Conservation (phyloP, 805 yeast genomes). For the Lipomyces sp. region DNA sequence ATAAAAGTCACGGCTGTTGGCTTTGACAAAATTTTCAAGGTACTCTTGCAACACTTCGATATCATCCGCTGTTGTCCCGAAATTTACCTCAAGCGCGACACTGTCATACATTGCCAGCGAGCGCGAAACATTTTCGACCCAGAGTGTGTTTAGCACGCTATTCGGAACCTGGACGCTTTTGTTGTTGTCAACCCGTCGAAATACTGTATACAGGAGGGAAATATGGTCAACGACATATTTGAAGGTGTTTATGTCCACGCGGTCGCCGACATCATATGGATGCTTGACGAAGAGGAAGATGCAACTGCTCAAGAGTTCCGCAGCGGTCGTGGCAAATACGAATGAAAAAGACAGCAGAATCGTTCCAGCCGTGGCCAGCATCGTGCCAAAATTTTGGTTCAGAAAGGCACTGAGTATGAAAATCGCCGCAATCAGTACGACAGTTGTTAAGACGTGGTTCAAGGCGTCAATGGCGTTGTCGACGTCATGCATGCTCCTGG, state of each 20-base stretch:
- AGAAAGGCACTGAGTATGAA: constrained; percentile 50
- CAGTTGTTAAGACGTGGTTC: constrained; percentile 46
- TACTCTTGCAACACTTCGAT: constrained; percentile 43
- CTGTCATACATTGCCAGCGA: constrained; percentile 40
- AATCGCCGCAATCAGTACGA: constrained; percentile 45
- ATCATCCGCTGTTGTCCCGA: constrained; percentile 44
- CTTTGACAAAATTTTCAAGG: constrained; percentile 43
- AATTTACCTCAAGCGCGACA: constrained; percentile 38
- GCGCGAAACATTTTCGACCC: constrained; percentile 48
- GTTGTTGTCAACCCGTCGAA: constrained; percentile 42
- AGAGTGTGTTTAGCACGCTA: constrained; percentile 46
- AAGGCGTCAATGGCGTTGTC: constrained; percentile 49
- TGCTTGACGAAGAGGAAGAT: constrained; percentile 51
- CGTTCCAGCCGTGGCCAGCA: constrained; percentile 50
- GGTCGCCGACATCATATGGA: constrained; percentile 51
- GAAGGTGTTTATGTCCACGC: constrained; percentile 43
- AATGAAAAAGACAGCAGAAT: constrained; percentile 49
- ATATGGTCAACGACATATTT: constrained; percentile 43
- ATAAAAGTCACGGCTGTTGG: constrained; percentile 46
- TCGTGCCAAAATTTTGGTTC: constrained; percentile 49
- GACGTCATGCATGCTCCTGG: constrained; percentile 48
- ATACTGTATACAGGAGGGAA: constrained; percentile 48
- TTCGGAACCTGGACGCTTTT: constrained; percentile 47
- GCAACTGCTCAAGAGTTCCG: constrained; percentile 49
- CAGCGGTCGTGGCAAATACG: constrained; percentile 47